phyloP scores from a whole-genome alignment of 306 rosid genomes.

The Comarum palustre region DNA sequence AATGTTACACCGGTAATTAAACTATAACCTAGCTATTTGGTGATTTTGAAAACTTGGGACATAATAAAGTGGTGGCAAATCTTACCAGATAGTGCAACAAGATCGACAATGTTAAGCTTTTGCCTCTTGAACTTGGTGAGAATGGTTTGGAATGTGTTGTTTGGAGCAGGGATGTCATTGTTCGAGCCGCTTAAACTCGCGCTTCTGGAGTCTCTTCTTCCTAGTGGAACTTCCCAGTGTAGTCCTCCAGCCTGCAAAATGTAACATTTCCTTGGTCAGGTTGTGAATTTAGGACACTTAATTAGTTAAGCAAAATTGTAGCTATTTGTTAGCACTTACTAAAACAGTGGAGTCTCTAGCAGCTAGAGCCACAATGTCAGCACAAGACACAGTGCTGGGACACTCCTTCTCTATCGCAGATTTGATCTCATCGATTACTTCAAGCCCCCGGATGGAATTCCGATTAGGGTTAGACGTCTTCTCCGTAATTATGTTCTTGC shows the following conservation, averaged over 20 bases:
- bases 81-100: slow-evolving; percentile 84
- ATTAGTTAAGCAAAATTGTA: background rate
- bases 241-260: slow-evolving; percentile 75
- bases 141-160: slow-evolving; percentile 82
- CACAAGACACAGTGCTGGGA: slow-evolving; percentile 81
- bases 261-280: slow-evolving; percentile 15
- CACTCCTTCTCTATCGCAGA: slow-evolving; percentile 65
- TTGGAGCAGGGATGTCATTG: slow-evolving; percentile 88
- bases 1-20: background rate
- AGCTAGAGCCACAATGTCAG: slow-evolving; percentile 74
- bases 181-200: slow-evolving; percentile 92
- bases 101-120: slow-evolving; percentile 75
- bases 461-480: slow-evolving; percentile 70
- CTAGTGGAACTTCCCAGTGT: slow-evolving; percentile 76
- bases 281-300: background rate
- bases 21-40: background rate
- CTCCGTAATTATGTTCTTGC: slow-evolving; percentile 55
- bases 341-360: slow-evolving; percentile 88
- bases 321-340: slow-evolving; percentile 41
- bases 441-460: slow-evolving; percentile 75
- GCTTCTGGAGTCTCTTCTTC: slow-evolving; percentile 71
- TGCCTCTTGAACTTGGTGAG: slow-evolving; percentile 74
- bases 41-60: background rate
- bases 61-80: background rate
- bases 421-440: slow-evolving; percentile 77